Evolutionary conservation across 768 basidiomycete genomes (phyloP), one percentile per base, ranked within the genome.

Genomic region (Xerocomus potaroensis): DNA sequence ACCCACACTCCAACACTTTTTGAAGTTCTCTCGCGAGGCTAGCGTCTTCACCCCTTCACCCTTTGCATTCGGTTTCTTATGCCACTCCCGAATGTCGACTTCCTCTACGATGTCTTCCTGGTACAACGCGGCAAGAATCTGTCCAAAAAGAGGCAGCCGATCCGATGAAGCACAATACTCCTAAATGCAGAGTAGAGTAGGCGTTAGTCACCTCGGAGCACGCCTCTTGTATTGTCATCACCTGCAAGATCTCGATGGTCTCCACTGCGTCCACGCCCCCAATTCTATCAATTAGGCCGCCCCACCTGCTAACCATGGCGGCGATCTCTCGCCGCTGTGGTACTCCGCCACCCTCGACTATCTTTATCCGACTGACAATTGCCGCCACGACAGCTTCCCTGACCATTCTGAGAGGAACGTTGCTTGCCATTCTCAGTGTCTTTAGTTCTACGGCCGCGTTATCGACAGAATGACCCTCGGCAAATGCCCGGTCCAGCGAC

Each of bases 341-440:
- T 3, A 63, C 65, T 1, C 75, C 71, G 26, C 78, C 79, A 3
- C 74, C 78, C 3, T 78, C 77, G 1, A 82, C 73, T 33, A 91
- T 67, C 40, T 71, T 71, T 37, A 93, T 83, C 49, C 78, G 77
- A 49, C 82, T 80, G 45, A 95, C 82, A 48, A 98, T 75, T 31
- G 82, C 87, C n/a, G 76, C 76, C 30, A 97, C 75, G n/a, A 97
- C 90, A 14, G 87, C 87, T 65, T 93, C 87, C 42, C 88, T 77
- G 14, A 96, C 93, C 41, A 82, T 75, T n/a, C 77, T 78, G 16
- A 96, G 75, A 10, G 89, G 79, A 22, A 97, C 95, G 58, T 97
- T 98, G 59, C 86, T 89, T 29, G 92, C 91, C 91, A 98, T 95
- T 40, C 94, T 87, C 36, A 99, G 78, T 35, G 95, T 96, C 71